These are phyloP conservation scores for Lodderomyces metapsilosis DNA, from an alignment of 1,139 yeast genomes.

Conservation along the genomic window DNA sequence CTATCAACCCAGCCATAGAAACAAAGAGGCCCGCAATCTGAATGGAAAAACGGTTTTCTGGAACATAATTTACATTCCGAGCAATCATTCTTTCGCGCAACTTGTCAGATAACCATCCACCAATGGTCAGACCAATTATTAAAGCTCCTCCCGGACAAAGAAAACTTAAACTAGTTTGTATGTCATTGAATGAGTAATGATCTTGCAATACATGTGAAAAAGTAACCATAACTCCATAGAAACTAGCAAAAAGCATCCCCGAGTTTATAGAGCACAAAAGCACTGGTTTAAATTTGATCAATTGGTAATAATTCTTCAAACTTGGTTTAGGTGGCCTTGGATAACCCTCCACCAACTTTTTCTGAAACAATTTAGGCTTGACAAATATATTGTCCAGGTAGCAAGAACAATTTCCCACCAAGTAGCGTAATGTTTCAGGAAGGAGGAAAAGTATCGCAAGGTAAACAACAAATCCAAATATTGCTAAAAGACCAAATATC, in stretches of 20 bases:
- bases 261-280: slow-evolving; percentile 48
- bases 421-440: slow-evolving; percentile 55
- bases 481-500: slow-evolving; percentile 54
- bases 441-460: slow-evolving; percentile 38
- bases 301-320: slow-evolving; percentile 31
- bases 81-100: slow-evolving; percentile 25
- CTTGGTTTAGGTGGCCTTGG: slow-evolving; percentile 53
- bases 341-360: slow-evolving; percentile 27
- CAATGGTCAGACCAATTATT: slow-evolving; percentile 47
- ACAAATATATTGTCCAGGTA: slow-evolving; percentile 22
- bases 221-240: slow-evolving; percentile 55
- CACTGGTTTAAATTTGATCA: slow-evolving; percentile 45
- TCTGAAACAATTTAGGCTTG: slow-evolving; percentile 28
- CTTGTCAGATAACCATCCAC: slow-evolving; percentile 52
- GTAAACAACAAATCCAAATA: slow-evolving; percentile 41
- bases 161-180: slow-evolving; percentile 47
- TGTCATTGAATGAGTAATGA: slow-evolving; percentile 34
- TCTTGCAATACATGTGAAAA: slow-evolving; percentile 41
- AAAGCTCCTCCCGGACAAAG: slow-evolving; percentile 55
- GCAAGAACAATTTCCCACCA: slow-evolving; percentile 53
- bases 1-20: slow-evolving; percentile 46
- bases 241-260: slow-evolving; percentile 54
- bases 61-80: slow-evolving; percentile 25
- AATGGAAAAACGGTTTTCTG: slow-evolving; percentile 47
- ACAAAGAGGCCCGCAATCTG: slow-evolving; percentile 47